Evolutionary conservation across 345 rosid species (phyloP), one percentile per base, ranked within the genome.

Genomic region (Populus euphratica): DNA sequence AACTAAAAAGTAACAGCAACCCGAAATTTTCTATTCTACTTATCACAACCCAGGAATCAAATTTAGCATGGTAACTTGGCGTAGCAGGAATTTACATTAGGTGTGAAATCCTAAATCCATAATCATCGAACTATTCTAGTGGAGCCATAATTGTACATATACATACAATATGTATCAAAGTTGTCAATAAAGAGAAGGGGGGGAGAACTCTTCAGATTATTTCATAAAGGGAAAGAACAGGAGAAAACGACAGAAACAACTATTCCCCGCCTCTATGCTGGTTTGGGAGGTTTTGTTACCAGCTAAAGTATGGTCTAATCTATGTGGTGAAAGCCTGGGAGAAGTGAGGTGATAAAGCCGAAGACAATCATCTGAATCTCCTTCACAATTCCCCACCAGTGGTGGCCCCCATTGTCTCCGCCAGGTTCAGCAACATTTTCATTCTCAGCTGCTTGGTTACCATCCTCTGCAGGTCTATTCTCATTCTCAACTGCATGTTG

Each of bases 281-380:
- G 59, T 54, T 47, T 6, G 27, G 54, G 47, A 35, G 16, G 66
- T 75, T 23, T 38, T 44, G 9, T 70, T 21, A 54, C 35, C 16
- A 8, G 39, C 49, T 52, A 23, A 56, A 49, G 31, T 41, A 70
- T 31, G n/a, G 69, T 35, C 88, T 93, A 94, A 63, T 96, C 99
- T 80, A 91, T 78, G 87, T 96, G 90, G 84, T 94, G 97, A 80
- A 96, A 94, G 65, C 98, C 99, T 3, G 99, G 99, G 70, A 96
- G 97, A 35, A 94, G 93, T 38, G 98, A 96, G 38, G 98, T 92
- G 67, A 96, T 92, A 85, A 94, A 96, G 67, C 99, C 99, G 7
- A 96, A 91, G 50, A 96, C 92, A 16, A 96, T 91, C 97, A 96
- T 92, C 82, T 96, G 97, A 83, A 96, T 90, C 88, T 96, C 99